phyloP scores from a whole-genome alignment of 306 rosid species.

The Ammopiptanthus mongolicus region DNA sequence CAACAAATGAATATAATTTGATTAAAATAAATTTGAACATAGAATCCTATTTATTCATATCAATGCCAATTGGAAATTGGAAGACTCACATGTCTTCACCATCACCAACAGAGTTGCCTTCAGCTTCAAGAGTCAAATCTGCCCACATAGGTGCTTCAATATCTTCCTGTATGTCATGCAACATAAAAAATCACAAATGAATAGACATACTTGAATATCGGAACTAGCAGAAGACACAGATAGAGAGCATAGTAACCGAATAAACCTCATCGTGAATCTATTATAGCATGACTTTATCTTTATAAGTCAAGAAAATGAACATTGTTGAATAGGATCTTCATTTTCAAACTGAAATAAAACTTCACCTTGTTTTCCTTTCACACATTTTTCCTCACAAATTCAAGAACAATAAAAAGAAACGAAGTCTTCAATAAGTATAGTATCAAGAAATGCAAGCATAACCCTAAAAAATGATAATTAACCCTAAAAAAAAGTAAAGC shows the following conservation, averaged over 20 bases:
- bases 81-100: constrained; percentile 47
- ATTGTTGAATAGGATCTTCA: neutral
- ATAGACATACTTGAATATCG: neutral
- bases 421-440: neutral
- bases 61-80: neutral
- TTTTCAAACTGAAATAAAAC: neutral
- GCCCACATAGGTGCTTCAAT: constrained; percentile 79
- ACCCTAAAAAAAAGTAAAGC: neutral
- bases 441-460: neutral
- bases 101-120: neutral
- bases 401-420: neutral
- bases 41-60: neutral
- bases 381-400: neutral
- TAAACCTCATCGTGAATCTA: neutral
- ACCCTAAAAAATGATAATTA: neutral
- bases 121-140: constrained; percentile 19
- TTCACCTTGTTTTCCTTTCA: neutral
- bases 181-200: neutral
- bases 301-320: neutral
- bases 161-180: constrained; percentile 47
- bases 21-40: neutral
- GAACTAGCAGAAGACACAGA: neutral
- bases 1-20: neutral
- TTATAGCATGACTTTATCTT: neutral
- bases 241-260: neutral